phyloP scores from a whole-genome alignment of 1,139 yeast genomes.

The Sugiyamaella paludigena region DNA sequence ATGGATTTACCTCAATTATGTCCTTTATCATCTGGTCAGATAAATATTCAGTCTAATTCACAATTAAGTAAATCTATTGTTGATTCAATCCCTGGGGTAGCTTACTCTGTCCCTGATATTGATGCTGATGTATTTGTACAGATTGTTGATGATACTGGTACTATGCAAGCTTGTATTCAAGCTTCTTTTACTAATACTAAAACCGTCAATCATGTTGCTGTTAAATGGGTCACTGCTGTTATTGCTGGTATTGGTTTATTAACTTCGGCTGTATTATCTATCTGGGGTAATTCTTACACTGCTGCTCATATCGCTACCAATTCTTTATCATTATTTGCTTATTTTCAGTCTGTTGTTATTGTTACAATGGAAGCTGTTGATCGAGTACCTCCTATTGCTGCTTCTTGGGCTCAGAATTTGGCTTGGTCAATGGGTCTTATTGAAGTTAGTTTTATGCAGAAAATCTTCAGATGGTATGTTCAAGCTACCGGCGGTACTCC shows the following conservation, averaged over 20 bases:
- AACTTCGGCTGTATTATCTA: constrained; percentile 82
- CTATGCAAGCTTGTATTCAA: constrained; percentile 82
- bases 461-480: constrained; percentile 88
- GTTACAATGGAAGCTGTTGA: constrained; percentile 95
- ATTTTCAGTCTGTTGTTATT: constrained; percentile 90
- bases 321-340: constrained; percentile 83
- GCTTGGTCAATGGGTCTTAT: constrained; percentile 95
- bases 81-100: constrained; percentile 68
- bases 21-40: constrained; percentile 84
- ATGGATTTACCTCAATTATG: constrained; percentile 54
- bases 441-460: constrained; percentile 71
- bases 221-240: constrained; percentile 97
- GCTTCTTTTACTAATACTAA: constrained; percentile 81
- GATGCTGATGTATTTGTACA: constrained; percentile 87
- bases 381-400: constrained; percentile 92
- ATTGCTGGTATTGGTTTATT: constrained; percentile 86
- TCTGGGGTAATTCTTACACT: constrained; percentile 86
- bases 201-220: constrained; percentile 90
- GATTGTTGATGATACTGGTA: constrained; percentile 45
- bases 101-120: constrained; percentile 87
- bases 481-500: constrained; percentile 93
- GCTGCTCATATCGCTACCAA: constrained; percentile 97
- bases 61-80: constrained; percentile 46
- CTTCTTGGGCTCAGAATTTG: constrained; percentile 96
- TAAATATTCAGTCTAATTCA: constrained; percentile 63